These are phyloP conservation scores for Phytopythium vexans DNA, from an alignment of 352 stramenopile species.

Conservation along the genomic window DNA sequence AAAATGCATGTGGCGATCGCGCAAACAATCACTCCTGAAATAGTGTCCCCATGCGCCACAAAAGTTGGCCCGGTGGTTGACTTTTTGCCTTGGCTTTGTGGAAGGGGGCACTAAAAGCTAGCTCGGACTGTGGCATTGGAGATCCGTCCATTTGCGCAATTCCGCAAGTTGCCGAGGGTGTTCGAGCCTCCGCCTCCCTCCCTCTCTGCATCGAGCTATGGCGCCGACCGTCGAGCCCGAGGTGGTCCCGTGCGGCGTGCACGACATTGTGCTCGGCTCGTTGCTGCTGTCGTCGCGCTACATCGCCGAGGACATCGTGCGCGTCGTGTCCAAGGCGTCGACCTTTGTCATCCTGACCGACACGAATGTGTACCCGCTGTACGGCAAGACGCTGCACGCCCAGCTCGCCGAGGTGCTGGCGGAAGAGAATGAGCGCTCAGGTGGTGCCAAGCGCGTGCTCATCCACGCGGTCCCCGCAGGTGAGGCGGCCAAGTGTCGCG, in stretches of 20 bases:
- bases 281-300: conserved; percentile 58
- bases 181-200: neutral
- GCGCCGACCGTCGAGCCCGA: conserved; percentile 11
- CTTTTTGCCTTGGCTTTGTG: too few relatives aligned
- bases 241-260: conserved; percentile 70
- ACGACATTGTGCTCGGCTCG: conserved; percentile 79
- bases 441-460: conserved; percentile 47
- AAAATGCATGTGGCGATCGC: conserved; percentile 1
- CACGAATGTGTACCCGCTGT: conserved; percentile 71
- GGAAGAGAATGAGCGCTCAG: conserved; percentile 6
- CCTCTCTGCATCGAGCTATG: neutral
- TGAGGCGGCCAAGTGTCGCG: conserved; percentile 76
- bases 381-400: conserved; percentile 52
- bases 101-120: neutral
- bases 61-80: too few relatives aligned
- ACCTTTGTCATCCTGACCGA: conserved; percentile 84
- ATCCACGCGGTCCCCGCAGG: conserved; percentile 58
- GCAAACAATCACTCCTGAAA: neutral
- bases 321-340: conserved; percentile 44
- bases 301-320: conserved; percentile 60
- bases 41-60: too few relatives aligned
- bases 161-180: neutral
- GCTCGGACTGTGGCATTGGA: too few relatives aligned
- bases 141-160: too few relatives aligned
- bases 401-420: conserved; percentile 42